Conservation (phyloP, 106 monocot species). For the Allium cepa region DNA sequence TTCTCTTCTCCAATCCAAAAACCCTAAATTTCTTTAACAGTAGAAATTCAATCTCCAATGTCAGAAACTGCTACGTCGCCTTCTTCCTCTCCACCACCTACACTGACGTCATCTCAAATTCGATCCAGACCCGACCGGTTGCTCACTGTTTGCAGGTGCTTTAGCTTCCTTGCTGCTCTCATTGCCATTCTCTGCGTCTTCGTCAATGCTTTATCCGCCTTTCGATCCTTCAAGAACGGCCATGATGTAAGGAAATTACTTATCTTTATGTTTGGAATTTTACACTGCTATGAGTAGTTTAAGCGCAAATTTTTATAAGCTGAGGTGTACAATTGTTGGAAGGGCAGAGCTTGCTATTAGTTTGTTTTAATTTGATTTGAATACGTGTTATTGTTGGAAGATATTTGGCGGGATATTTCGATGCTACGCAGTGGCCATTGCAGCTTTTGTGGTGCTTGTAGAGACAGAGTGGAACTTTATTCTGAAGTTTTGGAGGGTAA, state of each 20-base stretch:
- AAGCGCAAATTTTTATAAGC: too few relatives aligned
- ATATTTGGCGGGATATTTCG: conserved; percentile 90
- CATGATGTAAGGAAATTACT: conserved; percentile 21
- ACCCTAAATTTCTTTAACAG: too few relatives aligned
- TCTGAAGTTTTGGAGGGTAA: conserved; percentile 57
- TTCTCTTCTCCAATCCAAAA: too few relatives aligned
- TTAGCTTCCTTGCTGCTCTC: conserved; percentile 65
- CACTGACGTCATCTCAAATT: conserved; percentile 1
- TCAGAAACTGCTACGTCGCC: not conserved
- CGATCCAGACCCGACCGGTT: conserved; percentile 44
- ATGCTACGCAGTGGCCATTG: conserved; percentile 82
- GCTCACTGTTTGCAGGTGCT: conserved; percentile 72
- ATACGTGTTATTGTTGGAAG: conserved; percentile 17
- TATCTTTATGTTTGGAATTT: too few relatives aligned
- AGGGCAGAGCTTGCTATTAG: too few relatives aligned
- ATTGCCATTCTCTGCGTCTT: conserved; percentile 52
- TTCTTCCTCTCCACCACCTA: conserved; percentile 16
- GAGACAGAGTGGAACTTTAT: conserved; percentile 91
- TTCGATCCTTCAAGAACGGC: conserved; percentile 45
- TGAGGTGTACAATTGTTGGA: too few relatives aligned
- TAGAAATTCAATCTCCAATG: too few relatives aligned
- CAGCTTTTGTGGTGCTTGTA: conserved; percentile 59
- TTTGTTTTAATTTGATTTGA: too few relatives aligned
- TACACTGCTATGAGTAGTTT: too few relatives aligned
- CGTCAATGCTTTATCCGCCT: conserved; percentile 60